These are phyloP conservation scores for Pyrenophora tritici-repentis DNA, from an alignment of 2,329 filamentous ascomycete genomes.

Conservation along the genomic window DNA sequence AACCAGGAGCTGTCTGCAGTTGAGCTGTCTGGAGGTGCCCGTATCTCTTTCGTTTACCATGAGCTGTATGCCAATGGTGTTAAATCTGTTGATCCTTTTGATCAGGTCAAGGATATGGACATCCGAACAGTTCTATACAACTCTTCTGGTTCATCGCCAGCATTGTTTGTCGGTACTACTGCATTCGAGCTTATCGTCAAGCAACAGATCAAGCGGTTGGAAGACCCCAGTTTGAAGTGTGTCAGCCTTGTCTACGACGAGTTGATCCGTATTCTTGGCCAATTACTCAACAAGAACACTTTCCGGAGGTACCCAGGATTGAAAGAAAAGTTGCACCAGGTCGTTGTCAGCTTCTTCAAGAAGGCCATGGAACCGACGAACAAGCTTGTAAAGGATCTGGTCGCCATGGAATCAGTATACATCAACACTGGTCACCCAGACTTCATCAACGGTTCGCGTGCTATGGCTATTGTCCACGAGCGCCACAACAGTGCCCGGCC, in stretches of 20 bases:
- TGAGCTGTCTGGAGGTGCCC: conserved; percentile 92
- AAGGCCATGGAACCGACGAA: conserved; percentile 98
- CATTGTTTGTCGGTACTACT: conserved; percentile 94
- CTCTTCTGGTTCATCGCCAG: conserved; percentile 96
- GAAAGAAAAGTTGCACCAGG: conserved; percentile 94
- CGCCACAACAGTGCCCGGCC: conserved; percentile 81
- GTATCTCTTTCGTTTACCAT: conserved; percentile 99
- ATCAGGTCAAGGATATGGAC: conserved; percentile 95
- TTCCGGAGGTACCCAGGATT: conserved; percentile 92
- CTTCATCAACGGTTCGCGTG: conserved; percentile 93
- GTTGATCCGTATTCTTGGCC: conserved; percentile 89
- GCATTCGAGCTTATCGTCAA: conserved; percentile 99
- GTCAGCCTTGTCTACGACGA: conserved; percentile 97
- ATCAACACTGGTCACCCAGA: conserved; percentile 98
- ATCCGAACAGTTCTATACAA: conserved; percentile 98
- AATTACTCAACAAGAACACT: conserved; percentile 83
- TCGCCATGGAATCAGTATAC: conserved; percentile 95
- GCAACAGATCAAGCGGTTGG: conserved; percentile 94
- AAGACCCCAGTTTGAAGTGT: conserved; percentile 97
- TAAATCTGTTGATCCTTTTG: conserved; percentile 97
- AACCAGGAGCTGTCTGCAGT: conserved; percentile 94
- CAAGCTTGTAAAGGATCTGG: conserved; percentile 91
- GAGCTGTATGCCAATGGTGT: conserved; percentile 97
- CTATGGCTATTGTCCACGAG: conserved; percentile 98
- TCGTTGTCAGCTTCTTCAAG: conserved; percentile 95